Percentiles rank a stretch among this genome's conserved stretches.
Evolutionary conservation across 495 filamentous ascomycete genomes (phyloP).

Genomic region (Neurospora sp.): DNA sequence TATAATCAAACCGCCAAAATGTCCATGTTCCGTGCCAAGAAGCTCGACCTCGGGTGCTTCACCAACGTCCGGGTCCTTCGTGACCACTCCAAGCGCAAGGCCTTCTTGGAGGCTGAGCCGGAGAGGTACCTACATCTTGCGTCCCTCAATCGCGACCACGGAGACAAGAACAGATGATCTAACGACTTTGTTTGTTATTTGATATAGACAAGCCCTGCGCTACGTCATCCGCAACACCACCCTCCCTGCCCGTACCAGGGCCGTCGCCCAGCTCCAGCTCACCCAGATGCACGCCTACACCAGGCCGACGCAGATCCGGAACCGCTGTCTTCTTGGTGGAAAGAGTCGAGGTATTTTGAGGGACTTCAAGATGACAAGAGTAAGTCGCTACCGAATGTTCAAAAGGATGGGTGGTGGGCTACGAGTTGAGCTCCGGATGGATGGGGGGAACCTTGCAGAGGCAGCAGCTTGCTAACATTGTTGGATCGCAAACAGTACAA

Average conservation of each 20-base stretch:
- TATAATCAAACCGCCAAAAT: conserved; percentile 36
- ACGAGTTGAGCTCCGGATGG: not conserved
- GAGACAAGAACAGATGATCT: not conserved
- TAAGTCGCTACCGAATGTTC: conserved; percentile 35
- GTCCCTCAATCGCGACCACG: not conserved
- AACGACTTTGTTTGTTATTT: not conserved
- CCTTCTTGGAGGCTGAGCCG: conserved; percentile 72
- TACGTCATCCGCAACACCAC: conserved; percentile 89
- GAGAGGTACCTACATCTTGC: conserved; percentile 53
- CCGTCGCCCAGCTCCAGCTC: conserved; percentile 84
- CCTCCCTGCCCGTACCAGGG: conserved; percentile 68
- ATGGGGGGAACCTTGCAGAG: not conserved
- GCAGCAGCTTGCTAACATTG: conserved; percentile 16
- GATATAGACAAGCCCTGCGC: conserved; percentile 81
- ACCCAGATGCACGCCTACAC: conserved; percentile 94
- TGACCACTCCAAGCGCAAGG: conserved; percentile 91
- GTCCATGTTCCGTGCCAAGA: conserved; percentile 78
- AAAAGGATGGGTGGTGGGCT: not conserved
- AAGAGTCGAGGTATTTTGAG: conserved; percentile 75
- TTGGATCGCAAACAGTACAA: conserved; percentile 51
- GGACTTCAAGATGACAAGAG: conserved; percentile 83
- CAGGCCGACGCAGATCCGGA: conserved; percentile 81
- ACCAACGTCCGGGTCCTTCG: conserved; percentile 75
- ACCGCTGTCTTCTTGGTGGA: conserved; percentile 82
- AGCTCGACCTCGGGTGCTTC: conserved; percentile 75